These are phyloP conservation scores for Psidium friedrichsthalianum DNA, from an alignment of 345 rosid genomes.

Conservation along the genomic window DNA sequence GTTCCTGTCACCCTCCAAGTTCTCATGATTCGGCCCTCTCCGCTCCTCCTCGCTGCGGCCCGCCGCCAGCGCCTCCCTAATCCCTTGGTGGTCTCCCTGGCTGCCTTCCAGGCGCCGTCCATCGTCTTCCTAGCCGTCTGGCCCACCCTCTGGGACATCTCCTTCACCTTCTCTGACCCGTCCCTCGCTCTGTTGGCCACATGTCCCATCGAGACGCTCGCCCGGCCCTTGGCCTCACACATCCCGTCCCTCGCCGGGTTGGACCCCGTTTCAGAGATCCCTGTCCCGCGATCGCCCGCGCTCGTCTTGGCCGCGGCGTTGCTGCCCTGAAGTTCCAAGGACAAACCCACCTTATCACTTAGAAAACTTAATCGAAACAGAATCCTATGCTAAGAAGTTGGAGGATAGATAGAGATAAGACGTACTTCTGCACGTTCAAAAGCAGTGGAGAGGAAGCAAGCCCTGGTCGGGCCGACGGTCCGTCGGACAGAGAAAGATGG, in stretches of 20 bases:
- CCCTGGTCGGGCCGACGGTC: not conserved
- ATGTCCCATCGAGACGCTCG: conserved; percentile 1
- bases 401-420: not conserved
- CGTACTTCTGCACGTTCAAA: conserved; percentile 10
- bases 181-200: conserved; percentile 31
- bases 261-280: not conserved
- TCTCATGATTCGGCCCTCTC: conserved; percentile 3
- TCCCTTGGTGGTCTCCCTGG: conserved; percentile 19
- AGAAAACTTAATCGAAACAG: not conserved
- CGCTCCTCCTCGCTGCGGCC: not conserved
- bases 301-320: conserved; percentile 8
- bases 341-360: not conserved
- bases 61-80: conserved; percentile 11
- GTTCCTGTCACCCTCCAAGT: conserved; percentile 25
- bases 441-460: conserved; percentile 7
- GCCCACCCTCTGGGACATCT: conserved; percentile 19
- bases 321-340: conserved; percentile 7
- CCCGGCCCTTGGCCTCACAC: conserved; percentile 10
- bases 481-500: conserved; percentile 1
- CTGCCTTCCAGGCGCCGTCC: conserved; percentile 41
- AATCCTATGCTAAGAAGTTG: not conserved
- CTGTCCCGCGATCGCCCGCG: not conserved
- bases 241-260: not conserved
- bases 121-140: conserved; percentile 20
- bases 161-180: conserved; percentile 27